Evolutionary conservation across 352 stramenopile species (phyloP).

Genomic region (Thalassiosira livingstoniorum): DNA sequence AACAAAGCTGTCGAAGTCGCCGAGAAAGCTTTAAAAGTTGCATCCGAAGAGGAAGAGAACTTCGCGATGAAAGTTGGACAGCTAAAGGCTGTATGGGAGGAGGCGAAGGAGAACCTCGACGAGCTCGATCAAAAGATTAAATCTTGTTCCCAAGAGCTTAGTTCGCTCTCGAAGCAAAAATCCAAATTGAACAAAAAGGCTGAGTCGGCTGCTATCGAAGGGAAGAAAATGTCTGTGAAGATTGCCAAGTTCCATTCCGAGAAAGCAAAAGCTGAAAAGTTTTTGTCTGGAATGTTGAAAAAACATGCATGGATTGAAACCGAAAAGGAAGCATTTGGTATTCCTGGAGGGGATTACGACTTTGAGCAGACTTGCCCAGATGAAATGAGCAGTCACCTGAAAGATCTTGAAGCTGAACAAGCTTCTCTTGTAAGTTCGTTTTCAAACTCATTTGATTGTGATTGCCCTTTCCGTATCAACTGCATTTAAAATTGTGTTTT

Average conservation of each 20-base stretch:
- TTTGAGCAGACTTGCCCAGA: slow-evolving; percentile 91
- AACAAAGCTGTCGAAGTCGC: slow-evolving; percentile 69
- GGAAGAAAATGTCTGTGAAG: slow-evolving; percentile 94
- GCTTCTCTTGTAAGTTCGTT: slow-evolving; percentile 86
- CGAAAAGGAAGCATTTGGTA: slow-evolving; percentile 97
- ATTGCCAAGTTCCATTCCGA: slow-evolving; percentile 94
- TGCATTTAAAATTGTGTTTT: not conserved
- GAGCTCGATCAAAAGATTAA: slow-evolving; percentile 75
- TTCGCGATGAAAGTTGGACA: slow-evolving; percentile 82
- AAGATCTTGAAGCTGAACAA: slow-evolving; percentile 93
- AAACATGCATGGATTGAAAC: slow-evolving; percentile 96
- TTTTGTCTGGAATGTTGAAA: slow-evolving; percentile 92
- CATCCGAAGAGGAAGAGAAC: slow-evolving; percentile 66
- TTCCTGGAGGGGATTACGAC: slow-evolving; percentile 97
- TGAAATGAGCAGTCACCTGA: slow-evolving; percentile 89
- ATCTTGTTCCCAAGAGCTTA: slow-evolving; percentile 91
- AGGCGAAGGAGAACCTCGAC: slow-evolving; percentile 75
- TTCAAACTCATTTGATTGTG: slow-evolving; percentile 29
- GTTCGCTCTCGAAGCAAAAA: slow-evolving; percentile 89
- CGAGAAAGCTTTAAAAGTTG: slow-evolving; percentile 79
- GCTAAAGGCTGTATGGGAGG: slow-evolving; percentile 81
- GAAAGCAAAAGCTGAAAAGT: slow-evolving; percentile 86
- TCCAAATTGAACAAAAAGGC: slow-evolving; percentile 89
- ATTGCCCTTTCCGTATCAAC: slow-evolving; percentile 4
- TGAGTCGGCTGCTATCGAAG: slow-evolving; percentile 90